phyloP scores from a whole-genome alignment of 768 basidiomycete species.

The Omphalotus guepiniiformis region DNA sequence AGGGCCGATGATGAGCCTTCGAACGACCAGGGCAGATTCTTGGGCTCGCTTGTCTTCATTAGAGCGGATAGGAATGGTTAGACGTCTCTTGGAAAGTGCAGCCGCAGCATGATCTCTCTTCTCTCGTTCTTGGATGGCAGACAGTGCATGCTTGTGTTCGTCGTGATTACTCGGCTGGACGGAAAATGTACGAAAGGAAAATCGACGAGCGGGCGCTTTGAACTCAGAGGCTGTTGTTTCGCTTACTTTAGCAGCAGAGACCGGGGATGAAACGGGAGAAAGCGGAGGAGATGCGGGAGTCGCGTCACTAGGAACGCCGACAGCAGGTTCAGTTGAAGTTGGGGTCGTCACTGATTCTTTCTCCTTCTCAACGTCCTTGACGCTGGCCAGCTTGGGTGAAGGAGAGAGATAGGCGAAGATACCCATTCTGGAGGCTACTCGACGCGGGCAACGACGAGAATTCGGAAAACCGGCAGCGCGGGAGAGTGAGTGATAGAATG shows the following conservation, averaged over 20 bases:
- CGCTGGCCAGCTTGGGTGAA: conserved; percentile 12
- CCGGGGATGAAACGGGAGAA: conserved; percentile 8
- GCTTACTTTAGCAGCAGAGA: neutral
- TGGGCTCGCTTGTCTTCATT: conserved; percentile 57
- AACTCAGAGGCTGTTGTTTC: neutral
- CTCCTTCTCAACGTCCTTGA: conserved; percentile 6
- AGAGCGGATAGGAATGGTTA: conserved; percentile 24
- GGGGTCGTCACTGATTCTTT: neutral
- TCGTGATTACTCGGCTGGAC: conserved; percentile 19
- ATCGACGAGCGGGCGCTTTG: conserved; percentile 31
- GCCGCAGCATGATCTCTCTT: conserved; percentile 35
- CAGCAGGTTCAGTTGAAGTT: neutral
- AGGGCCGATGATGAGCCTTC: conserved; percentile 65
- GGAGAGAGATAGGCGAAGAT: conserved; percentile 23
- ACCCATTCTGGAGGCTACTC: conserved; percentile 21
- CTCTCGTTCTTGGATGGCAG: conserved; percentile 32
- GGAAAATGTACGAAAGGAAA: conserved; percentile 45
- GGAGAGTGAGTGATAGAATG: neutral
- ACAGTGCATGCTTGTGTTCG: conserved; percentile 30
- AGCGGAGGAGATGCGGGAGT: conserved; percentile 11
- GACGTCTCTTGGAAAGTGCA: conserved; percentile 31
- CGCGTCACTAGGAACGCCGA: neutral
- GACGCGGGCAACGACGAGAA: conserved; percentile 5
- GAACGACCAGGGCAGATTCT: conserved; percentile 58
- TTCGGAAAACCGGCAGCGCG: conserved; percentile 2